These are phyloP conservation scores for Prillingera fragicola DNA, from an alignment of 1,284 basidiomycete species.

Conservation along the genomic window DNA sequence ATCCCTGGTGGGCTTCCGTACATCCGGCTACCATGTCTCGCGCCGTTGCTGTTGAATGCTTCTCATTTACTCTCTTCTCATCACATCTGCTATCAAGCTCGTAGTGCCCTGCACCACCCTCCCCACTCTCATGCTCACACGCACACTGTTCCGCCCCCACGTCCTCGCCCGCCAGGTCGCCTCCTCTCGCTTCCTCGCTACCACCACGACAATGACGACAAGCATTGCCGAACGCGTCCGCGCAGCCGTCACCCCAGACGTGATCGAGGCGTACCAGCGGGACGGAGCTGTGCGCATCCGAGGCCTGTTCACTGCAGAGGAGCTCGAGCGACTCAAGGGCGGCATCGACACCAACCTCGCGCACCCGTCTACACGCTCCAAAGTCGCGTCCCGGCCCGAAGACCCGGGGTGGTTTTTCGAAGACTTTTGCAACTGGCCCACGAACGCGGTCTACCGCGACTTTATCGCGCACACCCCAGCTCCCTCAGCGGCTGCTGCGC, in stretches of 20 bases:
- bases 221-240: slow-evolving; percentile 8
- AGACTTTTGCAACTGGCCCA: slow-evolving; percentile 19
- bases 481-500: slow-evolving; percentile 6
- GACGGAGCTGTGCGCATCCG: slow-evolving; percentile 12
- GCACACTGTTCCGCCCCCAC: too few relatives aligned
- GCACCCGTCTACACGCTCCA: background rate
- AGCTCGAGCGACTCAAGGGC: slow-evolving; percentile 3
- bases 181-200: too few relatives aligned
- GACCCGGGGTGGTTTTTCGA: slow-evolving; percentile 21
- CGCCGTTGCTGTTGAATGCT: too few relatives aligned
- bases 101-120: too few relatives aligned
- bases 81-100: too few relatives aligned
- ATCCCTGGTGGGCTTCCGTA: too few relatives aligned
- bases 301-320: slow-evolving; percentile 10
- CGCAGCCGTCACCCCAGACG: slow-evolving; percentile 8
- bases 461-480: slow-evolving; percentile 12
- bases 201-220: too few relatives aligned
- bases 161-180: too few relatives aligned
- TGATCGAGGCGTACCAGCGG: slow-evolving; percentile 2
- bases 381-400: slow-evolving; percentile 7
- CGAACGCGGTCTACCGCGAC: slow-evolving; percentile 1
- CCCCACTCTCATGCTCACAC: too few relatives aligned
- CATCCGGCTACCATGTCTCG: too few relatives aligned
- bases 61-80: too few relatives aligned
- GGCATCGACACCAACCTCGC: slow-evolving; percentile 15